These are phyloP conservation scores for Alternaria sp. DNA, from an alignment of 2,329 filamentous ascomycete genomes.

Conservation along the genomic window DNA sequence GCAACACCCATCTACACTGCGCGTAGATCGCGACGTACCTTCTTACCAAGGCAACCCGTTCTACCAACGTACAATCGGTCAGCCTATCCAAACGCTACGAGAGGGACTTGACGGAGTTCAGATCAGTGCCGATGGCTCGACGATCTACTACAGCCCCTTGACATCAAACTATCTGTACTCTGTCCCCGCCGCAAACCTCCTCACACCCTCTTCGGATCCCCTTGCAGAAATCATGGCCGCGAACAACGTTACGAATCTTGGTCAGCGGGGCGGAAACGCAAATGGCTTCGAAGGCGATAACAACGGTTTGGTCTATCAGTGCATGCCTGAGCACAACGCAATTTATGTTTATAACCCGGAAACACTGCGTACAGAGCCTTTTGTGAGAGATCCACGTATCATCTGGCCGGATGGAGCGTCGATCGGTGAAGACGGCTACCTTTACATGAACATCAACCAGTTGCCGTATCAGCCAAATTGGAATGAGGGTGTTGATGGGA, in stretches of 20 bases:
- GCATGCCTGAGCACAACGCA: slow-evolving; percentile 59
- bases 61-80: slow-evolving; percentile 48
- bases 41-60: slow-evolving; percentile 57
- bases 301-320: slow-evolving; percentile 59
- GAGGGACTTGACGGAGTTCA: slow-evolving; percentile 61
- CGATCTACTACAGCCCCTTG: slow-evolving; percentile 56
- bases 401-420: slow-evolving; percentile 59
- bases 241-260: slow-evolving; percentile 58
- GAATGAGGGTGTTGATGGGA: slow-evolving; percentile 57
- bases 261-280: slow-evolving; percentile 57
- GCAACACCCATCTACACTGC: slow-evolving; percentile 48
- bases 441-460: slow-evolving; percentile 60
- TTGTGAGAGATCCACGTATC: slow-evolving; percentile 56
- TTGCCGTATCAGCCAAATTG: slow-evolving; percentile 58
- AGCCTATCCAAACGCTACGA: slow-evolving; percentile 48
- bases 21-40: slow-evolving; percentile 53
- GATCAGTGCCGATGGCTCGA: slow-evolving; percentile 56
- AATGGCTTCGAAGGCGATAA: slow-evolving; percentile 62
- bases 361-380: slow-evolving; percentile 55
- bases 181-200: slow-evolving; percentile 55
- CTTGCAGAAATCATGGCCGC: slow-evolving; percentile 53
- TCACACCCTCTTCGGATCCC: slow-evolving; percentile 51
- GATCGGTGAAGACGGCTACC: slow-evolving; percentile 43
- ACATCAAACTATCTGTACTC: slow-evolving; percentile 56
- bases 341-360: slow-evolving; percentile 52